Evolutionary conservation across 495 filamentous ascomycete genomes (phyloP), one percentile per base, ranked within the genome.

Genomic region (Elasticomyces elasticus): DNA sequence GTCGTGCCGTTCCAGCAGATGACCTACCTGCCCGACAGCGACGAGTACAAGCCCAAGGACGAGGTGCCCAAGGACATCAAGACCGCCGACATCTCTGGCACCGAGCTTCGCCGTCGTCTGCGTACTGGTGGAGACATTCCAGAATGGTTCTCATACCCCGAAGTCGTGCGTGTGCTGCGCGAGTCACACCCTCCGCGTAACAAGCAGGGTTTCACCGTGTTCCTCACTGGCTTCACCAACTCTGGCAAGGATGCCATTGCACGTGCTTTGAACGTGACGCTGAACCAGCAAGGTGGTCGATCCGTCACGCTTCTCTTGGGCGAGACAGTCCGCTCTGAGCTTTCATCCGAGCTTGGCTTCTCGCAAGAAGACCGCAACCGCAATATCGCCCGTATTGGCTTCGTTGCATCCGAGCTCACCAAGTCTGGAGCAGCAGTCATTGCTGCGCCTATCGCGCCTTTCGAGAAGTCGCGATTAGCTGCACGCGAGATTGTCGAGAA

Each of bases 1-100:
- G 91, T 98, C 52, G 92, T 98, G 46, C 89, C 90, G 42, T 98
- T 98, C 85, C 94, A 96, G 76, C 88, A 91, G 82, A 94, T 98
- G 82, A 96, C 91, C 49, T 98, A 98, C 72, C 82, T 96, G 42
- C 92, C 92, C 52, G 92, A 98, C 69, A 84, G 79, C 72, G 92
- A 98, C 67, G 92, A 97, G 74, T 98, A 98, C 73, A 79, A 79
- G 50, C 94, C 92, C 27, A 79, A 89, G 64, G 88, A 97, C 69
- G 77, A 96, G 74, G 89, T 98, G 41, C 75, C 81, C 62, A 69
- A 79, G 52, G 90, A 89, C 47, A 76, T 84, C 61, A 84, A 89
- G 63, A 97, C 94, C 22, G 82, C 96, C 50, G 91, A 98, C 76
- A 97, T 98, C 72, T 92, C 86, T 50, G 92, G 92, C 54, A 95